Evolutionary conservation across 768 basidiomycete genomes (phyloP).

Genomic region (Daedaleopsis nitida): DNA sequence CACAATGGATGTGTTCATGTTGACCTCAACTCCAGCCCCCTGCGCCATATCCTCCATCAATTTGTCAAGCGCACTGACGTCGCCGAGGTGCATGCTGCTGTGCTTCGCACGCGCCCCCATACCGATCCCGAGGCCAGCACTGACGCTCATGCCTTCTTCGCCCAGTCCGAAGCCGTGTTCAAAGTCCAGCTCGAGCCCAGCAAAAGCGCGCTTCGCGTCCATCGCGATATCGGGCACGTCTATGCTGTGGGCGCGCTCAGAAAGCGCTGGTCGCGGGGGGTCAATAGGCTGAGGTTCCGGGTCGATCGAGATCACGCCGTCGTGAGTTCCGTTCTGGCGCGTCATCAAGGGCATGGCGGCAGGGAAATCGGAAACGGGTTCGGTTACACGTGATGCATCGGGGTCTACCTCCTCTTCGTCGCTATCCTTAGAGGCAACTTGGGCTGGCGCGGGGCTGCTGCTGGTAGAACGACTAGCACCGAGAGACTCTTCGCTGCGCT

Average conservation of each 20-base stretch:
- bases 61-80: constrained; percentile 44
- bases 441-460: constrained; percentile 2
- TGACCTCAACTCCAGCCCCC: constrained; percentile 21
- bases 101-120: constrained; percentile 7
- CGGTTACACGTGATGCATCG: constrained; percentile 5
- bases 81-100: constrained; percentile 28
- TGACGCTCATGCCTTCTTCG: constrained; percentile 16
- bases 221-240: constrained; percentile 10
- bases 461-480: constrained; percentile 15
- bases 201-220: constrained; percentile 20
- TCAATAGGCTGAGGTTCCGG: constrained; percentile 35
- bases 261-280: constrained; percentile 32
- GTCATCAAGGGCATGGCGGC: neutral
- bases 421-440: neutral
- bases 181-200: constrained; percentile 29
- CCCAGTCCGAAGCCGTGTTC: constrained; percentile 20
- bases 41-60: constrained; percentile 39
- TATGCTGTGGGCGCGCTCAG: constrained; percentile 28
- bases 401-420: neutral
- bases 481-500: constrained; percentile 48
- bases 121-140: constrained; percentile 13
- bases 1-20: constrained; percentile 15
- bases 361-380: neutral
- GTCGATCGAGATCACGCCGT: constrained; percentile 37
- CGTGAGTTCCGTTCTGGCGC: constrained; percentile 30